Evolutionary conservation across 1,284 basidiomycete genomes (phyloP).

Genomic region (Agaricales sp.): DNA sequence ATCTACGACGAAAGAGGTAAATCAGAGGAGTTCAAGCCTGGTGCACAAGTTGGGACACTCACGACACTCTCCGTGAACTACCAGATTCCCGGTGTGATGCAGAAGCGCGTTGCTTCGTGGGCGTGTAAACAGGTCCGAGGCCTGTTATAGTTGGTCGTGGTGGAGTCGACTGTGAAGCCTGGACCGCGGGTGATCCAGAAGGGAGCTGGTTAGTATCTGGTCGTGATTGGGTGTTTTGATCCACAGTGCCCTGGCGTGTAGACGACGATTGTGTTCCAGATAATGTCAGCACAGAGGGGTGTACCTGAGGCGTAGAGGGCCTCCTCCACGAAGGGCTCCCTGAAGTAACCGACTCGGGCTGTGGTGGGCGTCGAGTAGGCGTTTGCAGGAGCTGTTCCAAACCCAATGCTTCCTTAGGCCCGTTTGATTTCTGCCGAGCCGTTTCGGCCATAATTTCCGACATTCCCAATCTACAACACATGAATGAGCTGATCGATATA

Average conservation of each 20-base stretch:
- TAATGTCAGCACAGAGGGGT: constrained; percentile 7
- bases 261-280: constrained; percentile 8
- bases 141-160: constrained; percentile 12
- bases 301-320: constrained; percentile 9
- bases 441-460: constrained; percentile 15
- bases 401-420: constrained; percentile 29
- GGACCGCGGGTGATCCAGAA: neutral
- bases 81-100: constrained; percentile 16
- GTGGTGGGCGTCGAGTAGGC: neutral
- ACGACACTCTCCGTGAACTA: constrained; percentile 36
- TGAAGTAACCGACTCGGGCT: neutral
- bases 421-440: constrained; percentile 18
- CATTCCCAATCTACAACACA: neutral
- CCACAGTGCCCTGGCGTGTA: constrained; percentile 34
- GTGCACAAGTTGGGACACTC: constrained; percentile 18
- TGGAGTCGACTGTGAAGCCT: neutral
- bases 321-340: neutral
- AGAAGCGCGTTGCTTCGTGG: neutral
- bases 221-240: constrained; percentile 31
- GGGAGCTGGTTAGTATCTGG: neutral
- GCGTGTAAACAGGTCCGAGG: neutral
- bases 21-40: neutral
- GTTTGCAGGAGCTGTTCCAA: neutral
- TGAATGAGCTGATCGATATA: neutral
- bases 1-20: neutral